phyloP scores from a whole-genome alignment of 345 rosid species.

The Eucalyptus globulus region DNA sequence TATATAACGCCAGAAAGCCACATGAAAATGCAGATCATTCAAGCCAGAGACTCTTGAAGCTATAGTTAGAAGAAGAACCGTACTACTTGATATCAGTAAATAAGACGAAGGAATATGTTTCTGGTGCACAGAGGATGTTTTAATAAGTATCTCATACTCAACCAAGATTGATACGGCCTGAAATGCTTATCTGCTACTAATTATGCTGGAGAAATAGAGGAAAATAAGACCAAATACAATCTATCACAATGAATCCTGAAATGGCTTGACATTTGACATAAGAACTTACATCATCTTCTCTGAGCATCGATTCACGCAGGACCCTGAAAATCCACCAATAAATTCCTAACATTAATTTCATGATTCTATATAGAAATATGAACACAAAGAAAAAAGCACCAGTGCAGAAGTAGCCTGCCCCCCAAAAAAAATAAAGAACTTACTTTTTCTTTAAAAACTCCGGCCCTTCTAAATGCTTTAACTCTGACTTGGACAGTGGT shows the following conservation, averaged over 20 bases:
- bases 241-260: neutral
- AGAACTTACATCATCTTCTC: slow-evolving; percentile 82
- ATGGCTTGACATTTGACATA: neutral
- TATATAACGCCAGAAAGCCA: neutral
- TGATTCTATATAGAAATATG: neutral
- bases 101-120: neutral
- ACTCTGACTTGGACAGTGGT: slow-evolving; percentile 16
- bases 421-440: neutral
- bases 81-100: neutral
- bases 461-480: slow-evolving; percentile 11
- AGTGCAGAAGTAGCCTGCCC: too few species aligned
- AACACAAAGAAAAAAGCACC: neutral
- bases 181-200: neutral
- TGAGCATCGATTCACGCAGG: slow-evolving; percentile 56
- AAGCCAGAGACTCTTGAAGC: neutral
- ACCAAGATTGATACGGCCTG: neutral
- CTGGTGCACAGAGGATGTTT: neutral
- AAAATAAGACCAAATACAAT: neutral
- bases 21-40: neutral
- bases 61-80: neutral
- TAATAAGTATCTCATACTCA: neutral
- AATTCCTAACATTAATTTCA: neutral
- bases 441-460: slow-evolving; percentile 32
- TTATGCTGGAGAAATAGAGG: neutral
- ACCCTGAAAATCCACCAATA: slow-evolving; percentile 16